Base-by-base conservation (phyloP, 768 basidiomycete genomes). In the Mycena rosella region DNA sequence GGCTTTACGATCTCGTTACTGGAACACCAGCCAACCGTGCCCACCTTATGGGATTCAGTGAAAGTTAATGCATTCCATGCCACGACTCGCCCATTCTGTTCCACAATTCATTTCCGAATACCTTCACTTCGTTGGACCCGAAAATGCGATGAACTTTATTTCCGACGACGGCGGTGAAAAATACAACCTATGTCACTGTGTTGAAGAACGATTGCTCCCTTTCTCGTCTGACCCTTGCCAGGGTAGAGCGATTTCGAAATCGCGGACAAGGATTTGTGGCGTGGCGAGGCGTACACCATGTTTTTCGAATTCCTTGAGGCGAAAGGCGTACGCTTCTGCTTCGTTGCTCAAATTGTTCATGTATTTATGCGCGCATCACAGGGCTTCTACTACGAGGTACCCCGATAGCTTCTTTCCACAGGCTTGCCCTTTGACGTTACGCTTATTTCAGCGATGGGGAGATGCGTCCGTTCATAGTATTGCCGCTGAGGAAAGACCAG, bases 231-330 rank as follows among this genome's bases (percentile, higher is more conserved):
- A 61, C 32, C 48, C 36, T 40, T 27, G 29, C 3, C 27, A 93
- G 92, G 90, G 78, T 96, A 94, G 94, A 92, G 89, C 72, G 96
- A 96, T 77, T 96, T 96, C 73, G 95, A 96, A 79, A 97, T 98
- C 65, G 95, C 88, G 4, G 89, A 91, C 74, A 88, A 97, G 84
- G 89, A 94, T 70, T 94, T 97, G 76, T 97, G 95, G 94, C 83
- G 95, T 63, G 83, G 86, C 1, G 89, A 94, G 70, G 91, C 94
- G 0, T 98, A 98, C 79, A 86, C 87, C 72, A 86, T 88, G 53
- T 96, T 91, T 81, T 97, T 97, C 73, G 88, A 94, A 30, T 86
- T 87, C 76, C 85, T 97, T 36, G 96, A 97, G 71, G 79, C 85
- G 2, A 87, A 88, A 52, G 96, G 96, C 42, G 32, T 34, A 34